phyloP scores from a whole-genome alignment of 2,329 filamentous ascomycete species.

The Capronia coronata region DNA sequence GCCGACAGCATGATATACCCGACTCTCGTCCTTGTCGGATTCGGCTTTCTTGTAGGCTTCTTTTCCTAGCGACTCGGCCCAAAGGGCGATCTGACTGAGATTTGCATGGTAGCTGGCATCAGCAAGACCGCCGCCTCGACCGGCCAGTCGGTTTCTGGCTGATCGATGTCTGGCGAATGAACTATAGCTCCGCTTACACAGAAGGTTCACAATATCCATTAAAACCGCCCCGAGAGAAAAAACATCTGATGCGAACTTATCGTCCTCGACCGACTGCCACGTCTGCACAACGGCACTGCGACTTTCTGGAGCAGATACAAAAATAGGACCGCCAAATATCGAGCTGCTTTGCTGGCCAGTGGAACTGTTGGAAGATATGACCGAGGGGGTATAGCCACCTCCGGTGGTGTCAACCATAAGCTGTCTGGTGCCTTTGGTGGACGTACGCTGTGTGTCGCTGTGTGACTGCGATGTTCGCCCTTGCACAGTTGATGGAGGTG shows the following conservation, averaged over 20 bases:
- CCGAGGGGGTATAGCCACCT: slow-evolving; percentile 11
- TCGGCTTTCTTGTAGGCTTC: slow-evolving; percentile 39
- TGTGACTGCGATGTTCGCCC: slow-evolving; percentile 5
- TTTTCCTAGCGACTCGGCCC: slow-evolving; percentile 48
- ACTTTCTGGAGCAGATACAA: slow-evolving; percentile 33
- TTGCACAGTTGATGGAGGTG: neutral
- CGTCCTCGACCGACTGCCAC: slow-evolving; percentile 36
- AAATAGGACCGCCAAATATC: slow-evolving; percentile 15
- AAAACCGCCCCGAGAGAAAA: slow-evolving; percentile 55
- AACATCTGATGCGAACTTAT: slow-evolving; percentile 45
- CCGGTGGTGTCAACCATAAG: neutral
- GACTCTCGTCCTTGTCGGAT: slow-evolving; percentile 32
- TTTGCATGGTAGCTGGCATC: slow-evolving; percentile 56
- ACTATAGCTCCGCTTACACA: slow-evolving; percentile 51
- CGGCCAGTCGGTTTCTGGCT: slow-evolving; percentile 45
- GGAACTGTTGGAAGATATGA: slow-evolving; percentile 19
- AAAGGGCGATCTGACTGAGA: slow-evolving; percentile 49
- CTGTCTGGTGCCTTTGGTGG: slow-evolving; percentile 11
- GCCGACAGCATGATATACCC: slow-evolving; percentile 35
- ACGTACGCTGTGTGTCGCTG: slow-evolving; percentile 13
- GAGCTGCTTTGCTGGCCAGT: slow-evolving; percentile 8
- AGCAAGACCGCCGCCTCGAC: slow-evolving; percentile 44
- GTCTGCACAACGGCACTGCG: slow-evolving; percentile 33
- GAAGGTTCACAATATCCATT: slow-evolving; percentile 53
- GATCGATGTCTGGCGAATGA: slow-evolving; percentile 52